A percentile compares a stretch with the other conserved stretches of the same genome.
Conservation (phyloP, 106 monocot species). For the Ottelia alismoides region DNA sequence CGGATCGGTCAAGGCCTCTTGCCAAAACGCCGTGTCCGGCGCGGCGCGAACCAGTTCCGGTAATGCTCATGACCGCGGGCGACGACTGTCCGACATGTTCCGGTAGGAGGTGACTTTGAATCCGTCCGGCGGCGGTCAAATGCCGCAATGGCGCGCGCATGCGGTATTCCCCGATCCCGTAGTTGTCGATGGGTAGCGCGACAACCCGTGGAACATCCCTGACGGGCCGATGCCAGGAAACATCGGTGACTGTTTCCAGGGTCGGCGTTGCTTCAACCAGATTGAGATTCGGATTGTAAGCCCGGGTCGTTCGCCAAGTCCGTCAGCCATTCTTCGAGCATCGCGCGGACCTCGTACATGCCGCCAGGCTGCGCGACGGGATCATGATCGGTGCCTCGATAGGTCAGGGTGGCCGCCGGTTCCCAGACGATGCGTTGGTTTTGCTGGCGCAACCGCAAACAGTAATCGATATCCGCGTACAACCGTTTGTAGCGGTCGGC, state of each 20-base stretch:
- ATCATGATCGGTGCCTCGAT: not conserved
- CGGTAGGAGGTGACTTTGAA: not conserved
- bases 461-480: not conserved
- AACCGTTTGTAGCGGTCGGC: not conserved
- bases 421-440: not conserved
- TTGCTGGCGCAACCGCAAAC: not conserved
- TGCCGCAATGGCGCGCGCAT: not conserved
- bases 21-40: not conserved
- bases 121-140: not conserved
- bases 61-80: too few relatives aligned
- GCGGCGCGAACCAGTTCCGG: not conserved
- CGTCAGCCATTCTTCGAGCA: not conserved
- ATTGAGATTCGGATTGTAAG: not conserved
- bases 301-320: not conserved
- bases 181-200: not conserved
- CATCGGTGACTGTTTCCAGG: too few relatives aligned
- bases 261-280: not conserved
- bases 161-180: not conserved
- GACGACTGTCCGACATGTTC: not conserved
- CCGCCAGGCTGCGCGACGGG: not conserved
- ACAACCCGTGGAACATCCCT: not conserved
- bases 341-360: not conserved
- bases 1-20: not conserved
- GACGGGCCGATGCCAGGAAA: not conserved
- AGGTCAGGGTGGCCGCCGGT: not conserved